Base-by-base conservation (phyloP, 1,139 yeast species). In the Hemisphaericaspora xylofermentans region DNA sequence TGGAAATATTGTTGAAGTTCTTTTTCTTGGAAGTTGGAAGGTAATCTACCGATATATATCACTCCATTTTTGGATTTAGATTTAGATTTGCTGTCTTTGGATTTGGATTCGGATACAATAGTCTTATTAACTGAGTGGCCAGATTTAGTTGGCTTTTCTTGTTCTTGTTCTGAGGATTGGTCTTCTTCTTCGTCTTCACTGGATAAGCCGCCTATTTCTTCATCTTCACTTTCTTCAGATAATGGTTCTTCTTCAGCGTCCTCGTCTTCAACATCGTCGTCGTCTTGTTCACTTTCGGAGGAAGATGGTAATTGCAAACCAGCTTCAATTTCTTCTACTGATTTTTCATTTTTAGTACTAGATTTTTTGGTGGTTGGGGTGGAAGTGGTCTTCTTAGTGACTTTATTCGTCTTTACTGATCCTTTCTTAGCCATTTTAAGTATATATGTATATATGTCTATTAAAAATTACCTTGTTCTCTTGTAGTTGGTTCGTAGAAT, bases 1-100 rank as follows among this genome's bases (percentile, higher is more conserved):
- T 78, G 66, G 60, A 93, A 93, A 66, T 93, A 93, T 56, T 79
- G 76, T 49, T 76, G 76, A 76, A 85, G 73, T 66, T 93, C 96
- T 32, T 67, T 71, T 64, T 93, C 98, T 56, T 88, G 84, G 69
- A 93, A 89, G 39, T 96, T 96, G 53, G 84, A 82, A 33, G 98
- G 98, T 51, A 93, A 76, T 61, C 98, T 81, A 40, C 98, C 97
- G 35, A 93, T 77, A 63, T 91, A 93, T 47, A 93, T 71, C 41
- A 88, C 88, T 30, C 95, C 94, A 29, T 73, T 64, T 26, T 53
- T 56, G 15, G 26, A 8, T 33, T 53, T 60, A 26, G 62, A 45
- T 27, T 51, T 58, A 38, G 48, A 46, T 13, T n/a, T n/a, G n/a
- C n/a, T n/a, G n/a, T n/a, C n/a, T n/a, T n/a, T n/a, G n/a, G 51